Evolutionary conservation across 2,329 filamentous ascomycete genomes (phyloP).

Genomic region (Fusarium continuum): DNA sequence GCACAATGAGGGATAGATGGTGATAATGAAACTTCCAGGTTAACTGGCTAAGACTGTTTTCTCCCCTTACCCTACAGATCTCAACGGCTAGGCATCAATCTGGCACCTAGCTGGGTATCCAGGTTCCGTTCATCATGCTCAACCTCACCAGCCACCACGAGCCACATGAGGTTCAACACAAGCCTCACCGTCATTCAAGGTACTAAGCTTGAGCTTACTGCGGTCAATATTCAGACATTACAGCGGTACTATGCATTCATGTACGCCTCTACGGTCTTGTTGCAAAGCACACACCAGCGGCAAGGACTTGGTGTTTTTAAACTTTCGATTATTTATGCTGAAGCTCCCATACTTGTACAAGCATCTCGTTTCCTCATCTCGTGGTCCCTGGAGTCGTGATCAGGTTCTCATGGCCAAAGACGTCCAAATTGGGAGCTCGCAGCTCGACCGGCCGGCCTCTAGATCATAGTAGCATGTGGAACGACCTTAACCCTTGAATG

Average conservation of each 20-base stretch:
- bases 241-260: not conserved
- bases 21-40: not conserved
- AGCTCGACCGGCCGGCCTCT: slow-evolving; percentile 44
- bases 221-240: not conserved
- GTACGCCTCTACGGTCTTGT: not conserved
- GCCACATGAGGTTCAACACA: not conserved
- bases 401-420: slow-evolving; percentile 38
- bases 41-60: not conserved
- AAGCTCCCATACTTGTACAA: slow-evolving; percentile 45
- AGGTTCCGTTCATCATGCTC: not conserved
- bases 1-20: slow-evolving; percentile 1
- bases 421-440: slow-evolving; percentile 31
- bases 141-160: not conserved
- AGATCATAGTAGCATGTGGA: slow-evolving; percentile 47
- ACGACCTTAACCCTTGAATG: slow-evolving; percentile 49
- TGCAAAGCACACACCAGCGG: not conserved
- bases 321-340: slow-evolving; percentile 34
- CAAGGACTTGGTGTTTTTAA: slow-evolving; percentile 12
- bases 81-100: not conserved
- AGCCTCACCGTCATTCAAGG: not conserved
- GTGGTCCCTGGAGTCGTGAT: slow-evolving; percentile 37
- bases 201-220: not conserved
- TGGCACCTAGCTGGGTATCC: not conserved
- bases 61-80: too few relatives aligned
- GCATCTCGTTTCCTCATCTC: slow-evolving; percentile 43